Base-by-base conservation (phyloP, 345 rosid species). In the Microcos paniculata region DNA sequence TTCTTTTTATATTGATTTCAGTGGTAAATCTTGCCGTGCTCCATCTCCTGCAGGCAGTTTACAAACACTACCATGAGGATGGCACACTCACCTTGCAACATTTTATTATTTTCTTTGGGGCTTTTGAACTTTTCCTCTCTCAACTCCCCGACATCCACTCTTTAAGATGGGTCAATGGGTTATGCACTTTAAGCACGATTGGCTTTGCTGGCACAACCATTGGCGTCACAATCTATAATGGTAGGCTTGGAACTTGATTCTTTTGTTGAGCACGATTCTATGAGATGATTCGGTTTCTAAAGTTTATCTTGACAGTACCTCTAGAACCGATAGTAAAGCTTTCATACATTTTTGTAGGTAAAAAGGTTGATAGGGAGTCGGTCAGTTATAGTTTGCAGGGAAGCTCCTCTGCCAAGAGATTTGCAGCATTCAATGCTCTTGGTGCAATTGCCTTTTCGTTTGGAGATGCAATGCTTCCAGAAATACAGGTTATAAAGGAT, bases 391-490 rank as follows among this genome's bases (percentile, higher is more conserved):
- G 76, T 78, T 56, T 84, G 72, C 80, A 80, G 59, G 91, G 87
- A 77, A 88, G 85, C 68, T 82, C 84, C 59, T 78, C 85, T 21
- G 11, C 76, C 4, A 83, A 72, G 82, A 67, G 24, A 35, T 88
- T 86, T 71, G 82, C 75, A 76, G 88, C 91, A 61, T 88, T 86
- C 80, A 86, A 83, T 46, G 89, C 91, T 71, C 78, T 84, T 8
- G 91, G 88, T 51, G 82, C 82, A 53, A 86, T 88, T 59, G 91
- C 89, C 38, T 88, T 83, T 74, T 86, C 88, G 23, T 86, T 88
- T 62, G 91, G 89, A 64, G 89, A 86, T 77, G 89, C 85, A 43
- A 82, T 88, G 89, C 91, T 86, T 76, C 91, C 88, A 8, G 91
- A 86, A 79, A 86, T 86, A 81, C 89, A 88, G 84, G 90, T 87